Evolutionary conservation across 2,329 filamentous ascomycete species (phyloP).

Genomic region (Ophiostoma sp.): DNA sequence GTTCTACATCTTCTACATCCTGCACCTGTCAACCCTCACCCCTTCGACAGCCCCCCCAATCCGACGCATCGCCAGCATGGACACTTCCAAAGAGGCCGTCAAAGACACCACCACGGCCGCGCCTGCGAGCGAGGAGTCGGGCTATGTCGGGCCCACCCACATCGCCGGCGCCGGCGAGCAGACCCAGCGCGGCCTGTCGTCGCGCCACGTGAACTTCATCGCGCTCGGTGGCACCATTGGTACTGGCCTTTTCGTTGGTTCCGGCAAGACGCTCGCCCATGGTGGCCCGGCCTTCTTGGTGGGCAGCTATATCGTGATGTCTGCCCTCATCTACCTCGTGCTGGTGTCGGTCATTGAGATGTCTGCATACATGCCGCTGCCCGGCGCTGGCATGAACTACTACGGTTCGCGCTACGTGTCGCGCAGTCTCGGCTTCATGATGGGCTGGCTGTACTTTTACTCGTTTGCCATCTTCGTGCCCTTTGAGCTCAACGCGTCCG

Average conservation of each 20-base stretch:
- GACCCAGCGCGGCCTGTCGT: constrained; percentile 6
- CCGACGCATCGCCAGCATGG: not conserved
- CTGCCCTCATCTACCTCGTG: constrained; percentile 51
- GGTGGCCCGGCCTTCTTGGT: constrained; percentile 41
- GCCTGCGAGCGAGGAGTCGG: constrained; percentile 2
- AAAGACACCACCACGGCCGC: not conserved
- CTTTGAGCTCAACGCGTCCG: constrained; percentile 38
- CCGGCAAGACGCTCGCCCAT: constrained; percentile 44
- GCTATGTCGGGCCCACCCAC: not conserved
- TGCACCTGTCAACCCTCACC: not conserved
- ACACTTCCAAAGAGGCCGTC: not conserved
- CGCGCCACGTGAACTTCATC: constrained; percentile 32
- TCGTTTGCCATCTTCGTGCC: constrained; percentile 39
- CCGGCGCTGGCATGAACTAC: constrained; percentile 60
- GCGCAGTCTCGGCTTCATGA: constrained; percentile 29
- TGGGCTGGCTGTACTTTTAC: constrained; percentile 46
- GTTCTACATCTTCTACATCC: not conserved
- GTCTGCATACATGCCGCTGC: constrained; percentile 59
- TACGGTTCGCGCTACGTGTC: constrained; percentile 48
- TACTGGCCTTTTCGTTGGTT: constrained; percentile 45
- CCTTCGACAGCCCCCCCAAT: not conserved
- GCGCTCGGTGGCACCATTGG: constrained; percentile 38
- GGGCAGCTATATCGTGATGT: constrained; percentile 40
- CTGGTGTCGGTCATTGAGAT: constrained; percentile 66
- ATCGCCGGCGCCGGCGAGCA: not conserved